Evolutionary conservation across 805 yeast species (phyloP).

Genomic region (Lachancea quebecensis): DNA sequence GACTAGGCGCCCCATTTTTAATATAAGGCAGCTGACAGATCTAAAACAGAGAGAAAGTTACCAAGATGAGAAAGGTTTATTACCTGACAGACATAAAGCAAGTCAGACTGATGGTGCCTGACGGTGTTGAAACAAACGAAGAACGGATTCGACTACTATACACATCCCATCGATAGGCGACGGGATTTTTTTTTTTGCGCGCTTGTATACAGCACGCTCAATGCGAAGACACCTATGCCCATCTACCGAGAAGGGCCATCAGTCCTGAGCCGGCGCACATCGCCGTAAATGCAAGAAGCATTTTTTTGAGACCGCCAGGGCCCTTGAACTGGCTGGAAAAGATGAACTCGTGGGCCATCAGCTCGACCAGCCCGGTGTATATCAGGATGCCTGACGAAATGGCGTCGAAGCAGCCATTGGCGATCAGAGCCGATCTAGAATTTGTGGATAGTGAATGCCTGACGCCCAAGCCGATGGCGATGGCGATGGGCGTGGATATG

Average conservation of each 20-base stretch:
- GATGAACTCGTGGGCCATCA: constrained; percentile 67
- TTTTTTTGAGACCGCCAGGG: constrained; percentile 36
- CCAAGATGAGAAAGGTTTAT: too few species aligned
- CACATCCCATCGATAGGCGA: too few species aligned
- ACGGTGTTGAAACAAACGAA: too few species aligned
- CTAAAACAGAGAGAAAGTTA: too few species aligned
- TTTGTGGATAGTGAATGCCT: constrained; percentile 49
- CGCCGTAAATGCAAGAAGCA: constrained; percentile 29
- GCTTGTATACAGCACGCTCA: too few species aligned
- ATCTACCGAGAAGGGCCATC: constrained; percentile 69
- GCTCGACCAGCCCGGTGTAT: constrained; percentile 68
- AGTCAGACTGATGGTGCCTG: too few species aligned
- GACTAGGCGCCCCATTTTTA: too few species aligned
- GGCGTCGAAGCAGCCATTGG: constrained; percentile 61
- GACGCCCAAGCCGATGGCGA: constrained; percentile 72
- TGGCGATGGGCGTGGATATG: constrained; percentile 59
- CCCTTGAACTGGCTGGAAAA: constrained; percentile 32
- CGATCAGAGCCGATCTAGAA: constrained; percentile 46
- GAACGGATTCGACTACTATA: too few species aligned
- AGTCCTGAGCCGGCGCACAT: constrained; percentile 48
- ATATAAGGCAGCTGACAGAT: too few species aligned
- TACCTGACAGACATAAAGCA: too few species aligned
- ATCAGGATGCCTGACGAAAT: constrained; percentile 66
- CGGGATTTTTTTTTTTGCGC: too few species aligned
- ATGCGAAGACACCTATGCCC: constrained; percentile 42